Base-by-base conservation (phyloP, 2,329 filamentous ascomycete genomes). In the Chaetomiaceae sp. region DNA sequence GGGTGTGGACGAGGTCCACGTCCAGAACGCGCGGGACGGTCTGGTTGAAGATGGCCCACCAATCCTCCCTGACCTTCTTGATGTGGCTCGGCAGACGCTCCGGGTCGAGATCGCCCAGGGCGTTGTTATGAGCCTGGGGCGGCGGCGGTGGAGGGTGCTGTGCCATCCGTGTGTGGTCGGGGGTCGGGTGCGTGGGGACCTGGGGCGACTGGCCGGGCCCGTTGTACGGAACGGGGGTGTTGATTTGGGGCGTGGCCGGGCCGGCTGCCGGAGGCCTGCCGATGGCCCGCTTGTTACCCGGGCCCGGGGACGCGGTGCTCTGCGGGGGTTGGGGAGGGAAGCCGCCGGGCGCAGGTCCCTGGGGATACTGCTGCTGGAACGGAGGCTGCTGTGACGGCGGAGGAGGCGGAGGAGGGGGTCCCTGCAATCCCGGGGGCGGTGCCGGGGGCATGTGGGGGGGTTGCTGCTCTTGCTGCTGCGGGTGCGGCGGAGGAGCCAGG, bases 21-120 rank as follows among this genome's bases (percentile, higher is more conserved):
- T 99, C 93, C 45, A 99, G 76, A 45, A 90, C 83, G 53, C 93
- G 89, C 56, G 88, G 89, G 33, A 96, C 87, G 51, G 86, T 82
- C 39, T 92, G 90, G 71, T 99, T 96, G 78, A 96, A 99, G 58
- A 97, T 88, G 39, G 89, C 92, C 66, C 95, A 95, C 93, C 93
- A 99, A 67, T 97, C 93, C 39, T 81, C 75, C 25, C 89, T 87
- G 51, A 89, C 87, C 66, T 92, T 91, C 78, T 97, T 97, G 57
- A 90, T 82, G 61, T 90, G 85, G 2, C 86, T 81, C 25, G 91
- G 89, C 35, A 97, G 78, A 55, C 89, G 82, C 55, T 96, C 90
- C 6, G 87, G 82, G 60, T 96, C 89, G 54, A 96, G 79, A 58
- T 97, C 92, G 45, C 88, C 88, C 23, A 96, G 78, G 47, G 86